phyloP scores from a whole-genome alignment of 768 basidiomycete genomes.

The Boletus vermiculosoides region DNA sequence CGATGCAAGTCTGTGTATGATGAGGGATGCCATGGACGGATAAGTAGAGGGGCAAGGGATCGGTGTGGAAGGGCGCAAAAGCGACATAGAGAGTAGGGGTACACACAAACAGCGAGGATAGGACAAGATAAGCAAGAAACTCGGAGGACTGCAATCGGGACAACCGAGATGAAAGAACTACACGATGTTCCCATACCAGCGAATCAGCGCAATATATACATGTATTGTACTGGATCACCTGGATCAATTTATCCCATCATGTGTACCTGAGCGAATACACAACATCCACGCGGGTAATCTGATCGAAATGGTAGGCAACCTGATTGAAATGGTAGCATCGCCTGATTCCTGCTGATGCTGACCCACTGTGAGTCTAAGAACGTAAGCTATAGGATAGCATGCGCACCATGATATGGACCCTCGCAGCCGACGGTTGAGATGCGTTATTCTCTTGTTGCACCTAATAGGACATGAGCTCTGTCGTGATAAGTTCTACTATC shows the following conservation, averaged over 20 bases:
- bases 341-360: background rate
- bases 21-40: background rate
- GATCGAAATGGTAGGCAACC: background rate
- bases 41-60: background rate
- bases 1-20: background rate
- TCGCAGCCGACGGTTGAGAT: too few relatives aligned
- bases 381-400: background rate
- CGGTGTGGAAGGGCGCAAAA: background rate
- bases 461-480: too few relatives aligned
- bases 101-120: background rate
- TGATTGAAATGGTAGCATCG: background rate
- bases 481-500: too few relatives aligned
- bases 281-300: slow-evolving; percentile 1
- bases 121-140: background rate
- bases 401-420: too few relatives aligned
- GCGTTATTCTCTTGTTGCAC: too few relatives aligned
- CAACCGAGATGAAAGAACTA: too few relatives aligned
- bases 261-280: background rate
- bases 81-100: background rate
- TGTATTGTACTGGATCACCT: too few relatives aligned
- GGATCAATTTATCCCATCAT: background rate
- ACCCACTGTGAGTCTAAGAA: background rate
- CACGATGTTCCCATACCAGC: too few relatives aligned
- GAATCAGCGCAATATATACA: too few relatives aligned
- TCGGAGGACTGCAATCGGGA: too few relatives aligned